Evolutionary conservation across 1,284 basidiomycete genomes (phyloP).

Genomic region (Golubevia sp.): DNA sequence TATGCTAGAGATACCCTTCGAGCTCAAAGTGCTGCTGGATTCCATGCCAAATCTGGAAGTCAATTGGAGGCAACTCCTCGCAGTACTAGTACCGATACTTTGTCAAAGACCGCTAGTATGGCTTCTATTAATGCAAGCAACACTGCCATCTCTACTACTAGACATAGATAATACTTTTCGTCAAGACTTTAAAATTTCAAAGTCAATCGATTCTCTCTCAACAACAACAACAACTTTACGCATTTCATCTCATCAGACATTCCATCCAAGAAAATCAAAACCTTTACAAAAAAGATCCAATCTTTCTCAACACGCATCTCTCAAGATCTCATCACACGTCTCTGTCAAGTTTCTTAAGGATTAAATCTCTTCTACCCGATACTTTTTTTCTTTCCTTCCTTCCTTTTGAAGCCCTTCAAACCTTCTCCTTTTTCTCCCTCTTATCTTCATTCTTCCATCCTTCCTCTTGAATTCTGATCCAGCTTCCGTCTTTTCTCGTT

Average conservation of each 20-base stretch:
- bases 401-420: background rate
- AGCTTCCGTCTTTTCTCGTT: background rate
- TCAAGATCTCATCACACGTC: too few species aligned
- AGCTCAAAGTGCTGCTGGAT: background rate
- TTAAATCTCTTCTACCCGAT: background rate
- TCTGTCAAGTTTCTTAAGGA: too few species aligned
- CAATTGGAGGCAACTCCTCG: background rate
- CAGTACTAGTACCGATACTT: background rate
- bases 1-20: slow-evolving; percentile 23
- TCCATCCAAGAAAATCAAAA: too few species aligned
- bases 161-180: background rate
- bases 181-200: background rate
- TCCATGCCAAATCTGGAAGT: background rate
- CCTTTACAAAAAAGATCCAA: too few species aligned
- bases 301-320: too few species aligned
- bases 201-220: too few species aligned
- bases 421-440: background rate
- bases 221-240: too few species aligned
- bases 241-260: too few species aligned
- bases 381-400: background rate
- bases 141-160: background rate
- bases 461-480: too few species aligned
- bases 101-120: slow-evolving; percentile 10
- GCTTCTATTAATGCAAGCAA: background rate
- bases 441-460: background rate